phyloP scores from a whole-genome alignment of 1,284 basidiomycete species.

The Ustilago tritici region DNA sequence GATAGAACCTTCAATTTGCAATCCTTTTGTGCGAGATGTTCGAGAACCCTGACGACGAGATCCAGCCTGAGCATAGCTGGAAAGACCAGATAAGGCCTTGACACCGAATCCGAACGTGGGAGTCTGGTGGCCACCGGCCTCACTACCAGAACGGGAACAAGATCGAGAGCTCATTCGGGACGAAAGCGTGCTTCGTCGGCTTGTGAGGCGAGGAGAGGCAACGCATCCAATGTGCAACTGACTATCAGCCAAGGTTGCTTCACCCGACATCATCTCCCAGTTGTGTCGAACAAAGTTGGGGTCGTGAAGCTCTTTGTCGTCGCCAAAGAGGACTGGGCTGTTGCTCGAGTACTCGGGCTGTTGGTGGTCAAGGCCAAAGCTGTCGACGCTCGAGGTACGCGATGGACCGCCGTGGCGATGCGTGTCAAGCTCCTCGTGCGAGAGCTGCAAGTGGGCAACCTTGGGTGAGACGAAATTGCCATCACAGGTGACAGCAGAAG shows the following conservation, averaged over 20 bases:
- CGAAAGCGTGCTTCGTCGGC: constrained; percentile 38
- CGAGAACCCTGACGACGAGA: constrained; percentile 6
- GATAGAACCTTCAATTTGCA: constrained; percentile 46
- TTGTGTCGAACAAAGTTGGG: constrained; percentile 48
- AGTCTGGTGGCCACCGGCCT: constrained; percentile 23
- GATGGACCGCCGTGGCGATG: constrained; percentile 2
- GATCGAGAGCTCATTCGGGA: constrained; percentile 36
- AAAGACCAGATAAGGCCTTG: constrained; percentile 33
- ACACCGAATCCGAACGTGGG: constrained; percentile 25
- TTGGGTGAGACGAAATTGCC: constrained; percentile 22
- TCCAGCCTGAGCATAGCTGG: constrained; percentile 32
- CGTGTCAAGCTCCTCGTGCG: constrained; percentile 23
- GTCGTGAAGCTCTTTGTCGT: constrained; percentile 48
- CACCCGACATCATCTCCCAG: constrained; percentile 50
- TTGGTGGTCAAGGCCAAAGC: constrained; percentile 11
- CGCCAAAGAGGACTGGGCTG: constrained; percentile 34
- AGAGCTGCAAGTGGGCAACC: constrained; percentile 12
- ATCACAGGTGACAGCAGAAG: constrained; percentile 26
- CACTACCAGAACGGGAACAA: constrained; percentile 43
- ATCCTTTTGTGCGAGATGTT: constrained; percentile 18
- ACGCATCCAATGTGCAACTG: constrained; percentile 31
- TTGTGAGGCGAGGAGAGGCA: constrained; percentile 24
- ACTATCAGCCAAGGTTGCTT: constrained; percentile 19
- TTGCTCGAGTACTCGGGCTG: constrained; percentile 21
- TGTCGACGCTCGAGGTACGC: constrained; percentile 24